phyloP scores from a whole-genome alignment of 2,329 filamentous ascomycete genomes.

The Colletotrichum theobromicola region DNA sequence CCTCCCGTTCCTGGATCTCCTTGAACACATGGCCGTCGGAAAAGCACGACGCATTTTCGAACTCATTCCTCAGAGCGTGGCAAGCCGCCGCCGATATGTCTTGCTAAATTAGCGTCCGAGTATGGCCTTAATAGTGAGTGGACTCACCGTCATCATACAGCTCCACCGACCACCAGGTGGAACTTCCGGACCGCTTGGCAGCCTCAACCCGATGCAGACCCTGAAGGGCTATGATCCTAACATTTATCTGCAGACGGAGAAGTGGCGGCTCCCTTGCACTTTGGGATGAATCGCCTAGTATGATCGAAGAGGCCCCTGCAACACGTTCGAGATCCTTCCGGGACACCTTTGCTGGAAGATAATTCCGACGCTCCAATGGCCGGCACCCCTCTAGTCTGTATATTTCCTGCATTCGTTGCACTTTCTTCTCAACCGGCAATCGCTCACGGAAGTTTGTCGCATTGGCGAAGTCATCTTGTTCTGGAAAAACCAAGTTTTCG shows the following conservation, averaged over 20 bases:
- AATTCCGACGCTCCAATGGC: background rate
- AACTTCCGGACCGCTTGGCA: background rate
- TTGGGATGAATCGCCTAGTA: background rate
- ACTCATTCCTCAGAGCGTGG: background rate
- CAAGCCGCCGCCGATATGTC: background rate
- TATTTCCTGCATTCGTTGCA: background rate
- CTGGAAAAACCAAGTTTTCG: background rate
- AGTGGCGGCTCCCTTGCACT: background rate
- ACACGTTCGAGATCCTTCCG: background rate
- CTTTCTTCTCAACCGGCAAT: background rate
- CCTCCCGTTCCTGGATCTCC: background rate
- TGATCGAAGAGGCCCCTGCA: background rate
- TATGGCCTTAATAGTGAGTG: background rate
- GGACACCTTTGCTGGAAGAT: background rate
- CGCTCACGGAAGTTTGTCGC: background rate
- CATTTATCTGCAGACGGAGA: background rate
- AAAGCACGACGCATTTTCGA: background rate
- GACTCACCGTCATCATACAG: background rate
- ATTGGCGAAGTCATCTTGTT: background rate
- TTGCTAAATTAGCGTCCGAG: background rate
- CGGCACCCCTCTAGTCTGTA: background rate
- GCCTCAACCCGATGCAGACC: background rate
- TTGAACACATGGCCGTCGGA: background rate
- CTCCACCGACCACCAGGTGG: background rate
- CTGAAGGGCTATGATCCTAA: background rate